These are phyloP conservation scores for Pleurotus djamor DNA, from an alignment of 768 basidiomycete species.

Conservation along the genomic window DNA sequence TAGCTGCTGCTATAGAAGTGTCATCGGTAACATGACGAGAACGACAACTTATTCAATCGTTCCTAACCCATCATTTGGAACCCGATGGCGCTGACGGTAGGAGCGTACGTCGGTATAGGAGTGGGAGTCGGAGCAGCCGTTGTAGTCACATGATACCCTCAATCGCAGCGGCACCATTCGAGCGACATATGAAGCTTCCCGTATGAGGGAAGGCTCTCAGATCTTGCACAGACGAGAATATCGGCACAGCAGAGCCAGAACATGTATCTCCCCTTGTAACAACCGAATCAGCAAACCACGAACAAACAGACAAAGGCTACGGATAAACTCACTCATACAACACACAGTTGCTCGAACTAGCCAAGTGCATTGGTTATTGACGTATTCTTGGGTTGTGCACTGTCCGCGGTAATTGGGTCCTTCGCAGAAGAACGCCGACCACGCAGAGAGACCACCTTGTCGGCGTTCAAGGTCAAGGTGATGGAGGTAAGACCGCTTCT, in stretches of 20 bases:
- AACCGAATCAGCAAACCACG: neutral
- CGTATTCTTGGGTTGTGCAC: constrained; percentile 2
- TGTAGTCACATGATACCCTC: neutral
- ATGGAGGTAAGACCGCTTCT: neutral
- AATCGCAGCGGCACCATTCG: neutral
- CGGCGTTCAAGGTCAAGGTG: neutral
- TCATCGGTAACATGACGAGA: no score
- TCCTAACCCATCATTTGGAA: no score
- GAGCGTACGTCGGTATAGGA: neutral
- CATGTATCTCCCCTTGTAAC: neutral
- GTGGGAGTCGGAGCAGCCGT: neutral
- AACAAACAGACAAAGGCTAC: no score
- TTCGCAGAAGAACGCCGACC: constrained; percentile 1
- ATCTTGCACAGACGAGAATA: constrained; percentile 1
- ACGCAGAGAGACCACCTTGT: neutral
- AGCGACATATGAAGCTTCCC: neutral
- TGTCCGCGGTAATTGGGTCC: neutral
- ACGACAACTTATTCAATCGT: no score
- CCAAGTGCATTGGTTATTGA: neutral
- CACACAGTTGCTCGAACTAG: constrained; percentile 2
- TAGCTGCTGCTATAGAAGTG: no score
- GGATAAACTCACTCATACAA: neutral
- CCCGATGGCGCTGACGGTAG: no score
- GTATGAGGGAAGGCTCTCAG: neutral
- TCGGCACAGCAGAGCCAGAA: neutral